Evolutionary conservation across 495 filamentous ascomycete species (phyloP).

Genomic region (Durotheca rogersii): DNA sequence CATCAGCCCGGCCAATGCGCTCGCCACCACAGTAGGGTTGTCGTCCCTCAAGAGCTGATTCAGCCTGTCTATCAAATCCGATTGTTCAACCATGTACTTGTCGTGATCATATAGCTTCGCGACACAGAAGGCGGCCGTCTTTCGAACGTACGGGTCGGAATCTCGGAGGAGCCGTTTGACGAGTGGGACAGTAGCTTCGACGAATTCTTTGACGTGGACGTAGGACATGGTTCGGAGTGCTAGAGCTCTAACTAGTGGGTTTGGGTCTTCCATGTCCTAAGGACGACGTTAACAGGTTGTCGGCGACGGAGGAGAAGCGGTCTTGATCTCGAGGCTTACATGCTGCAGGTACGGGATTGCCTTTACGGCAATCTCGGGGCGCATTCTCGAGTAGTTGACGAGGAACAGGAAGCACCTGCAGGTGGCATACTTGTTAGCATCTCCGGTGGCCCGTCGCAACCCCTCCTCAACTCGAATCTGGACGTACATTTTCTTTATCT

Average conservation of each 20-base stretch:
- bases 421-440: constrained; percentile 35
- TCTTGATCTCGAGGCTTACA: constrained; percentile 50
- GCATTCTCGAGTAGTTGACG: constrained; percentile 94
- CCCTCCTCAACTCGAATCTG: too few relatives aligned
- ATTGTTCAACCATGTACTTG: constrained; percentile 80
- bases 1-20: constrained; percentile 86
- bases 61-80: constrained; percentile 88
- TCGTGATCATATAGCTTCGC: constrained; percentile 98
- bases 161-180: constrained; percentile 84
- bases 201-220: constrained; percentile 94
- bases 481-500: constrained; percentile 99
- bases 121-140: constrained; percentile 94
- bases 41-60: constrained; percentile 91
- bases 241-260: constrained; percentile 89
- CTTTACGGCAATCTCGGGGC: constrained; percentile 91
- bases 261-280: constrained; percentile 94
- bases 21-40: constrained; percentile 95
- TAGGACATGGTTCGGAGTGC: constrained; percentile 96
- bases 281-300: constrained; percentile 13
- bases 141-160: constrained; percentile 92
- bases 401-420: constrained; percentile 94
- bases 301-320: background rate
- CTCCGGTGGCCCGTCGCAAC: too few relatives aligned
- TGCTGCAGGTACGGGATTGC: constrained; percentile 83
- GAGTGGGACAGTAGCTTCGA: constrained; percentile 83